Evolutionary conservation across 1,139 yeast species (phyloP).

Genomic region (Hanseniaspora gamundiae): DNA sequence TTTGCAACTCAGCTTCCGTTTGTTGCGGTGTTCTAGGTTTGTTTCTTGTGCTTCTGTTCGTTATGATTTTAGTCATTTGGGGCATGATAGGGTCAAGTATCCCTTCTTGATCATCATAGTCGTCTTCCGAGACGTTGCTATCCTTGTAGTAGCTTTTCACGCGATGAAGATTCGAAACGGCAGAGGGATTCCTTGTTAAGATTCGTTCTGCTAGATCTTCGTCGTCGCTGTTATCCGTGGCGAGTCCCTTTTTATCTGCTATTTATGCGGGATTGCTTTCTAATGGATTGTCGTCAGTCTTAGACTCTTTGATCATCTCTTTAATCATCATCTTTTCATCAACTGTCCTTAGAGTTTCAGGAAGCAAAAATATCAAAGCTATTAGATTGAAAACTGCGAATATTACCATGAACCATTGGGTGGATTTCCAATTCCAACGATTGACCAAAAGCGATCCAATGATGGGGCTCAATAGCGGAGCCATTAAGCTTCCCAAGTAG

Average conservation of each 20-base stretch:
- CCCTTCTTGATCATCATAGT: constrained; percentile 15
- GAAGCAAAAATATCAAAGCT: constrained; percentile 43
- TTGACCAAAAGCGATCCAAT: constrained; percentile 66
- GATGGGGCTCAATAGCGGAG: constrained; percentile 73
- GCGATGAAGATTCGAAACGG: background rate
- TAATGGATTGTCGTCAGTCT: constrained; percentile 5
- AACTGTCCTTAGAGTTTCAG: constrained; percentile 60
- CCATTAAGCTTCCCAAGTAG: constrained; percentile 71
- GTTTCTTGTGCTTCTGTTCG: constrained; percentile 16
- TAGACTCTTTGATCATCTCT: constrained; percentile 30
- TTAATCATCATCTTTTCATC: constrained; percentile 40
- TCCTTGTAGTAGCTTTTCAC: background rate
- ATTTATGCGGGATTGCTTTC: background rate
- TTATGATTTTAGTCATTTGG: constrained; percentile 3
- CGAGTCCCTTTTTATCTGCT: constrained; percentile 9
- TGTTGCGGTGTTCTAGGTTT: constrained; percentile 12
- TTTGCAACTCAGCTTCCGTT: constrained; percentile 17
- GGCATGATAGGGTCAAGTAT: constrained; percentile 4
- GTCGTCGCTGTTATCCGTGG: constrained; percentile 11
- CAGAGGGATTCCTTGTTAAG: constrained; percentile 1
- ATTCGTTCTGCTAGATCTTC: constrained; percentile 1
- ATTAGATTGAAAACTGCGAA: constrained; percentile 44
- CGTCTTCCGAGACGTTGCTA: constrained; percentile 14
- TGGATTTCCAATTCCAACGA: constrained; percentile 79
- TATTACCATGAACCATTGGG: constrained; percentile 75